Percentiles rank a stretch among this genome's conserved stretches.
These are phyloP conservation scores for Drechmeria coniospora DNA, from an alignment of 2,329 filamentous ascomycete genomes.

Conservation along the genomic window DNA sequence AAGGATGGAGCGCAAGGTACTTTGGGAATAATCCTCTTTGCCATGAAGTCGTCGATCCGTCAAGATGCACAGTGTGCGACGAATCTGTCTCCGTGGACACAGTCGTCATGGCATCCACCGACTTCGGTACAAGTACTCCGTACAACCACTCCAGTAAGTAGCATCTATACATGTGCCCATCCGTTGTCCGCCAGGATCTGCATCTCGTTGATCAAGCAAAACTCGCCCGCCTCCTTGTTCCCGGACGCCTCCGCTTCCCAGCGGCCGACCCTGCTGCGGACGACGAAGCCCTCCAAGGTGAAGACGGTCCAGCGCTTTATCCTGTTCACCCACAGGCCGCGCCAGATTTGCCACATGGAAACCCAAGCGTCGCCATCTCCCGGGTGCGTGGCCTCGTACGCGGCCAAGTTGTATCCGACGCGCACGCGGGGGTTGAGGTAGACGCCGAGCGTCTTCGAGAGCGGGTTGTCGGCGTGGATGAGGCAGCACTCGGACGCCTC, in stretches of 20 bases:
- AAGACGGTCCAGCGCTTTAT: constrained; percentile 25
- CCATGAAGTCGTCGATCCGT: no score
- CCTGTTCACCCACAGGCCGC: constrained; percentile 44
- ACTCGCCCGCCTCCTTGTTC: constrained; percentile 27
- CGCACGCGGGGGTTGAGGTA: constrained; percentile 55
- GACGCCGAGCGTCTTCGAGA: constrained; percentile 36
- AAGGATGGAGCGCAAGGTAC: no score
- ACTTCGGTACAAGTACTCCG: no score
- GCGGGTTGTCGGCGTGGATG: constrained; percentile 55
- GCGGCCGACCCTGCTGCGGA: constrained; percentile 20
- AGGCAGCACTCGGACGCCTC: constrained; percentile 72
- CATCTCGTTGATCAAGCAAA: constrained; percentile 46
- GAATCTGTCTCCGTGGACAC: no score
- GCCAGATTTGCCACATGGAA: constrained; percentile 29
- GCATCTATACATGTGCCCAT: constrained; percentile 39
- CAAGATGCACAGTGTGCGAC: no score
- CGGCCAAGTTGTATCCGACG: constrained; percentile 44
- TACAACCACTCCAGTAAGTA: no score
- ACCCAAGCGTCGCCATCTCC: constrained; percentile 23
- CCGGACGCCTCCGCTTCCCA: constrained; percentile 22
- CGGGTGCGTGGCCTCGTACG: constrained; percentile 34
- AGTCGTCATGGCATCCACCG: no score
- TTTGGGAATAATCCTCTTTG: no score
- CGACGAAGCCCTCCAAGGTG: constrained; percentile 15
- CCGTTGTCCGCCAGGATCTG: constrained; percentile 41